A percentile compares a stretch with the other conserved stretches of the same genome.
These are phyloP conservation scores for Inosperma sp. DNA, from an alignment of 768 basidiomycete species.

Conservation along the genomic window DNA sequence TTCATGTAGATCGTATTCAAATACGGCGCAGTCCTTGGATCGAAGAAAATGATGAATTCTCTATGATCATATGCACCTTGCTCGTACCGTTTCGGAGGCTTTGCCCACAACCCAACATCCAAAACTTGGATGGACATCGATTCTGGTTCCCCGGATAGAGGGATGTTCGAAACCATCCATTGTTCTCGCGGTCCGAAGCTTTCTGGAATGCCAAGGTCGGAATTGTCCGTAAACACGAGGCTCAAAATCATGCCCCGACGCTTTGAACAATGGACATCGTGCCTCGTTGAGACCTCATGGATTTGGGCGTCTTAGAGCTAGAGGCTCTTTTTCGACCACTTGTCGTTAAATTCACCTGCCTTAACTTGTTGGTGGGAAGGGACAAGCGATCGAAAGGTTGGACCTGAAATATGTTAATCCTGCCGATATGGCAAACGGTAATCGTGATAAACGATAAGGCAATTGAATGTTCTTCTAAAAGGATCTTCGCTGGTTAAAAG, in stretches of 20 bases:
- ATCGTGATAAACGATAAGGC: too few relatives aligned
- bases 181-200: background rate
- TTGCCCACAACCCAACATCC: background rate
- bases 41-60: background rate
- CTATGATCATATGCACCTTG: background rate
- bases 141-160: background rate
- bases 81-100: background rate
- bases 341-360: too few relatives aligned
- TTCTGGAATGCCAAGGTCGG: background rate
- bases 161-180: background rate
- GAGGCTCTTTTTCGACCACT: too few relatives aligned
- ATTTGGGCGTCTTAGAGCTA: too few relatives aligned
- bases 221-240: conserved; percentile 7
- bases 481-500: too few relatives aligned
- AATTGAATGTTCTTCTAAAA: too few relatives aligned
- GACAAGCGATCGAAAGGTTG: too few relatives aligned
- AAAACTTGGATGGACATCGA: background rate
- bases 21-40: background rate
- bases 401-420: too few relatives aligned
- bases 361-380: too few relatives aligned
- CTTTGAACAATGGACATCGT: background rate
- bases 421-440: too few relatives aligned
- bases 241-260: background rate
- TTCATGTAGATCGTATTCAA: background rate
- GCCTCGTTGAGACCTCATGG: conserved; percentile 9